A percentile compares a stretch with the other conserved stretches of the same genome.
Conservation (phyloP, 2,329 filamentous ascomycete species). For the Ophiocordyceps camponoti-floridani region DNA sequence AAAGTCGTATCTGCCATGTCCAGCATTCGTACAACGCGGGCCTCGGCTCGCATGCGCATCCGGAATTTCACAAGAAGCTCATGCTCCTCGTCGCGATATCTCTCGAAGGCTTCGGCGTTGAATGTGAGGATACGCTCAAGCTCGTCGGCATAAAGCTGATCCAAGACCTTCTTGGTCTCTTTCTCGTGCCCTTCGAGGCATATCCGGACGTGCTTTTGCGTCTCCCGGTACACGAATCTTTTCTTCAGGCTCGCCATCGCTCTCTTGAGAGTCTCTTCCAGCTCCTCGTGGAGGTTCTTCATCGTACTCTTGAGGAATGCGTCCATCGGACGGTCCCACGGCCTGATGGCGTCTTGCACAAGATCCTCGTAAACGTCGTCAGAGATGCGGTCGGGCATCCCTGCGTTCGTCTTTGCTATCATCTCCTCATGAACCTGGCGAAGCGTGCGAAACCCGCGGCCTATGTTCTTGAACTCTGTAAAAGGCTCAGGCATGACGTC, state of each 20-base stretch:
- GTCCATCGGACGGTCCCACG: slow-evolving; percentile 37
- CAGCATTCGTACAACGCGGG: slow-evolving; percentile 7
- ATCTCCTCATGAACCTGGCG: slow-evolving; percentile 36
- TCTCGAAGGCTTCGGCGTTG: slow-evolving; percentile 27
- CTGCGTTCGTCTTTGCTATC: slow-evolving; percentile 31
- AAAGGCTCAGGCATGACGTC: slow-evolving; percentile 17
- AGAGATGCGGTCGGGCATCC: slow-evolving; percentile 39
- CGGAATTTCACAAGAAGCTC: slow-evolving; percentile 27
- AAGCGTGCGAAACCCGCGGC: slow-evolving; percentile 25
- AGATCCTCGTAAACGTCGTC: slow-evolving; percentile 41
- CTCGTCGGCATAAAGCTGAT: slow-evolving; percentile 33
- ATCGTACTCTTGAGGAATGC: slow-evolving; percentile 29
- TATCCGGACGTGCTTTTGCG: slow-evolving; percentile 19
- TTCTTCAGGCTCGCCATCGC: slow-evolving; percentile 29
- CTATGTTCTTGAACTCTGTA: slow-evolving; percentile 17
- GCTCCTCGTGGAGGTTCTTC: slow-evolving; percentile 24
- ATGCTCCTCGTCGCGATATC: slow-evolving; percentile 27
- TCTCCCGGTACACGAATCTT: slow-evolving; percentile 30
- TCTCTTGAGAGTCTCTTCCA: slow-evolving; percentile 25
- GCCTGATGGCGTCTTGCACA: slow-evolving; percentile 34
- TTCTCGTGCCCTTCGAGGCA: slow-evolving; percentile 24
- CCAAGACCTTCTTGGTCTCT: slow-evolving; percentile 18
- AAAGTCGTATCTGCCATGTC: background rate
- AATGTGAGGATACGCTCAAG: slow-evolving; percentile 37
- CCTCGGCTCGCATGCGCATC: slow-evolving; percentile 28